Base-by-base conservation (phyloP, 2,329 filamentous ascomycete species). In the Colletotrichum salicis region DNA sequence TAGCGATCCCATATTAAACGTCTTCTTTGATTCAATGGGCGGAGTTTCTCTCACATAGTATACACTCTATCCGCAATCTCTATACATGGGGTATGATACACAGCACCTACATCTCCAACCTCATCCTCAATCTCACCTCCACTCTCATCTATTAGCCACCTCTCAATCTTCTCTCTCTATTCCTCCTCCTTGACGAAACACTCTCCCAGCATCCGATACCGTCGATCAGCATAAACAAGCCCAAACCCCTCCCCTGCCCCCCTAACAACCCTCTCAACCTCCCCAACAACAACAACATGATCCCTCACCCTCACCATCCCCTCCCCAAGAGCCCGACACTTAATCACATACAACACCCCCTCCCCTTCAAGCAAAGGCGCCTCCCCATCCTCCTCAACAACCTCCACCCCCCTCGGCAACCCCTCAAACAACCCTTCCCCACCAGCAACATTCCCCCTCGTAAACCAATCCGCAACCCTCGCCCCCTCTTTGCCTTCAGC, bases 271-370 rank as follows among this genome's bases (percentile, higher is more conserved):
- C 85, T 84, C 48, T 84, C 69, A 56, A 88, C 86, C 77, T 88
- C 86, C 5, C 84, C 87, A 1, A 88, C 80, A 6, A 88, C 85
- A 72, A 88, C 84, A 11, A 87, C 83, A 78, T 88, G 86, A 68
- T 88, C 87, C 54, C 84, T 79, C 10, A 88, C 86, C 54, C 76
- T 79, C n/a, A 88, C 76, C 15, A 88, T 74, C 0, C 86, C 86
- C 5, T 85, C 84, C 13, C 78, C 77, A 15, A 87, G 64, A 19
- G 88, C 75, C 71, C 74, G 78, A 63, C 86, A 88, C 72, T 79
- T 76, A 52, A 88, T 66, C 27, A 86, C 84, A 74, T 86, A 86
- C 76, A 87, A 75, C n/a, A 91, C 85, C 24, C 90, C 89, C 5
- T 84, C 80, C 0, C 86, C 86, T 11, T 76, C 79, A 60, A 90